phyloP scores from a whole-genome alignment of 139 green algal species.

The Pycnococcus provasolii region DNA sequence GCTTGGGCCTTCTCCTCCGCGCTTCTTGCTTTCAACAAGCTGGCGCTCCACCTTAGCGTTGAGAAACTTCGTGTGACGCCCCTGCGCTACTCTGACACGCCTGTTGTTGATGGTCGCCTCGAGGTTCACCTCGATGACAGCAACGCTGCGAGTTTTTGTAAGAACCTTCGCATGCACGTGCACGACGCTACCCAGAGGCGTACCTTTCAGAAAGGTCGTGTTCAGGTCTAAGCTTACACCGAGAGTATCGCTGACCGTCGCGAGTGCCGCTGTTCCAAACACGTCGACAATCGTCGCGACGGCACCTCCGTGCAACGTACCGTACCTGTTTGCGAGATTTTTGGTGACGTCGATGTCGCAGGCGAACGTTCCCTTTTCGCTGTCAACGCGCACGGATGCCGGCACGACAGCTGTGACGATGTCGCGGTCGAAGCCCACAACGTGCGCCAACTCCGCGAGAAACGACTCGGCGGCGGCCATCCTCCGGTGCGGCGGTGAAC shows the following conservation, averaged over 20 bases:
- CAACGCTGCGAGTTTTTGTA: background rate
- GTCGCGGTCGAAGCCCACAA: too few relatives aligned
- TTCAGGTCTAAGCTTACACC: background rate
- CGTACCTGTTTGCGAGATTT: slow-evolving; percentile 6
- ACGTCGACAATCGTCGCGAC: slow-evolving; percentile 17
- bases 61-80: too few relatives aligned
- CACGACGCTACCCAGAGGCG: background rate
- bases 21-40: too few relatives aligned
- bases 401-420: too few relatives aligned
- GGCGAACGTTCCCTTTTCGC: background rate
- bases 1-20: too few relatives aligned
- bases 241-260: background rate
- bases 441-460: too few relatives aligned
- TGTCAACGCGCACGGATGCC: too few relatives aligned
- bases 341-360: background rate
- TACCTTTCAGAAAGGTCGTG: background rate
- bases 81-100: too few relatives aligned
- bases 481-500: too few relatives aligned
- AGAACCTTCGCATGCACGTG: background rate
- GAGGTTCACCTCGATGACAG: background rate
- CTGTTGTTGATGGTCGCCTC: background rate
- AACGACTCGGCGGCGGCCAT: too few relatives aligned
- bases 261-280: slow-evolving; percentile 1
- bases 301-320: slow-evolving; percentile 13
- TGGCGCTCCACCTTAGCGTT: too few relatives aligned